Percentiles rank a stretch among this genome's conserved stretches.
Evolutionary conservation across 495 filamentous ascomycete genomes (phyloP).

Genomic region (Trichoderma erinaceum): DNA sequence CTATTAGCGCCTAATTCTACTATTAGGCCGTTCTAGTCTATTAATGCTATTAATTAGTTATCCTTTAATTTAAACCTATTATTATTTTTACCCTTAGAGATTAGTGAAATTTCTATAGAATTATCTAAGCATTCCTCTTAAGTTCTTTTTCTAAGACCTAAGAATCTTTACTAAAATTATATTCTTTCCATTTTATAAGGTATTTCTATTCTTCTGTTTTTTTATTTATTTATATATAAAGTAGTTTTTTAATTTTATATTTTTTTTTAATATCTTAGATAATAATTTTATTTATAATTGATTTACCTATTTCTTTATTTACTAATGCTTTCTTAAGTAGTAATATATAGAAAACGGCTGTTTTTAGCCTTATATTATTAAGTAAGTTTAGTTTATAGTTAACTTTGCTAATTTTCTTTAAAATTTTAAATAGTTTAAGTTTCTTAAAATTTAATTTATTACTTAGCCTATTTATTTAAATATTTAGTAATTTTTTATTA

Average conservation of each 20-base stretch:
- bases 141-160: no score
- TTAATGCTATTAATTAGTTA: no score
- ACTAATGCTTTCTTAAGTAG: conserved; percentile 15
- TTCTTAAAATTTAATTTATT: conserved; percentile 29
- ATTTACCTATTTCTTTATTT: conserved; percentile 13
- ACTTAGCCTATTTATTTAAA: conserved; percentile 29
- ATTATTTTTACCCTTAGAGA: no score
- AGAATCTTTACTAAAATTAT: no score
- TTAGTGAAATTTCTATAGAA: no score
- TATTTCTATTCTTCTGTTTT: no score
- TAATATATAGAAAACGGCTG: conserved; percentile 17
- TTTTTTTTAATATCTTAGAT: conserved; percentile 6
- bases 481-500: conserved; percentile 23
- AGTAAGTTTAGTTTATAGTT: conserved; percentile 20
- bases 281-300: conserved; percentile 14
- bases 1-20: no score
- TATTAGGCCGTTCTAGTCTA: no score
- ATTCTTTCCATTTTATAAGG: no score
- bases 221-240: not conserved
- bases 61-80: no score
- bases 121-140: no score
- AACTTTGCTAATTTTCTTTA: conserved; percentile 9
- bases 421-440: conserved; percentile 25
- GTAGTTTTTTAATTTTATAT: conserved; percentile 18
- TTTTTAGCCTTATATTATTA: conserved; percentile 15